These are phyloP conservation scores for Thalassia testudinum DNA, from an alignment of 116 monocot genomes.

Conservation along the genomic window DNA sequence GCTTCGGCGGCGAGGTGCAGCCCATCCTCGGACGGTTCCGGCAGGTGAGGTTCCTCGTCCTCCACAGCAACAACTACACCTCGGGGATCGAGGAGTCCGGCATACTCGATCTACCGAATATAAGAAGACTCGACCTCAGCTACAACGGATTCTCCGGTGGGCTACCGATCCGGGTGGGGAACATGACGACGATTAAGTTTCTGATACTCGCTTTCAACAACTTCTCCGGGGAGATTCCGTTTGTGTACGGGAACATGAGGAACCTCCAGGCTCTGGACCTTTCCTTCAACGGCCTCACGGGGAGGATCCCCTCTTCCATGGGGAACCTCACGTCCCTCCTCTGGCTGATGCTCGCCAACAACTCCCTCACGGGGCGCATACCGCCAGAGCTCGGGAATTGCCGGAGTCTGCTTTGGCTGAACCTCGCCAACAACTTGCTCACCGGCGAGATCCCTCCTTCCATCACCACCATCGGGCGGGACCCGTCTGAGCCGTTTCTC, in stretches of 20 bases:
- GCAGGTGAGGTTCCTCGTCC: constrained; percentile 20
- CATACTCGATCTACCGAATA: constrained; percentile 25
- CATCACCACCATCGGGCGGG: constrained; percentile 31
- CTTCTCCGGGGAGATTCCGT: constrained; percentile 57
- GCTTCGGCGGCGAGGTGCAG: constrained; percentile 48
- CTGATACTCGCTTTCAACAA: constrained; percentile 43
- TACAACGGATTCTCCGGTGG: constrained; percentile 52
- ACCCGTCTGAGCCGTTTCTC: constrained; percentile 47
- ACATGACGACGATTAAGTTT: constrained; percentile 35
- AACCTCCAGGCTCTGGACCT: constrained; percentile 52
- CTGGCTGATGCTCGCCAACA: constrained; percentile 62
- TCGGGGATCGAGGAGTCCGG: constrained; percentile 42
- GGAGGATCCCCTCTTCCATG: constrained; percentile 36
- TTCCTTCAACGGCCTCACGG: constrained; percentile 46
- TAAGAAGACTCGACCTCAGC: constrained; percentile 19
- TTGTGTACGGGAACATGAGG: constrained; percentile 24
- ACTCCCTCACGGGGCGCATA: constrained; percentile 42
- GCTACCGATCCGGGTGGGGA: constrained; percentile 23
- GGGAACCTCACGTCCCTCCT: constrained; percentile 51
- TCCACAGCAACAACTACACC: constrained; percentile 41
- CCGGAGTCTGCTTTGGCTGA: constrained; percentile 62
- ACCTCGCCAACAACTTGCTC: constrained; percentile 54
- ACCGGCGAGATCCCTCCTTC: constrained; percentile 37
- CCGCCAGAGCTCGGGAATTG: constrained; percentile 73
- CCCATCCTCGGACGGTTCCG: constrained; percentile 33